phyloP scores from a whole-genome alignment of 805 yeast species.

The Kluyveromyces dobzhanskii region DNA sequence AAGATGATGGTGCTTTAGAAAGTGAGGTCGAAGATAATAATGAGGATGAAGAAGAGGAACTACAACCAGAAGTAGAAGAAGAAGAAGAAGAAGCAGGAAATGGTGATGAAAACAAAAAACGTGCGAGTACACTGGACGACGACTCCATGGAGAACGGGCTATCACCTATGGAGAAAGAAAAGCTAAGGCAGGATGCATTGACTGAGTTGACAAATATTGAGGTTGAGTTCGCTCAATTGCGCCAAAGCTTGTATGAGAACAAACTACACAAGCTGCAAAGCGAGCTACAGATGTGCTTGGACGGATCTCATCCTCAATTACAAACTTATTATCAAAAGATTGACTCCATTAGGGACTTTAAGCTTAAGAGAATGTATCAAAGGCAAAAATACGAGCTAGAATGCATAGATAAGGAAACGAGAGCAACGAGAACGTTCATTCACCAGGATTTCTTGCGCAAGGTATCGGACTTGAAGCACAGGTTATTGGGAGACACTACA shows the following conservation, averaged over 20 bases:
- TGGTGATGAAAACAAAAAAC: constrained; percentile 9
- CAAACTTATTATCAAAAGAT: constrained; percentile 62
- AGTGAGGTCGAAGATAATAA: constrained; percentile 16
- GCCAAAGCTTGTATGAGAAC: constrained; percentile 80
- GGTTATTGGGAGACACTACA: constrained; percentile 65
- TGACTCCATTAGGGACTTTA: constrained; percentile 64
- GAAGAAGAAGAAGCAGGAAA: constrained; percentile 8
- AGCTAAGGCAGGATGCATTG: constrained; percentile 29
- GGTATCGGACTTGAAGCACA: constrained; percentile 55
- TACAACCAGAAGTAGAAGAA: constrained; percentile 11
- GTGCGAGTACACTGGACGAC: constrained; percentile 4
- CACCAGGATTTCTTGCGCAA: constrained; percentile 78
- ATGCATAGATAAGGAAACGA: constrained; percentile 74
- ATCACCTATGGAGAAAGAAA: constrained; percentile 24
- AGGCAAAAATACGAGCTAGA: constrained; percentile 57
- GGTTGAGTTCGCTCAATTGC: constrained; percentile 71
- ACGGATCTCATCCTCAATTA: constrained; percentile 89
- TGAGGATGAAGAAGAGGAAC: constrained; percentile 15
- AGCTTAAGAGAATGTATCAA: constrained; percentile 42
- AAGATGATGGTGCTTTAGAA: constrained; percentile 16
- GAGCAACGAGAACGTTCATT: constrained; percentile 66
- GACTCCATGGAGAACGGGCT: constrained; percentile 3
- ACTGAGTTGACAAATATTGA: constrained; percentile 73
- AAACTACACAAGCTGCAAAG: constrained; percentile 68
- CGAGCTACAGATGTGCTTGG: constrained; percentile 78